Evolutionary conservation across 1,284 basidiomycete species (phyloP), one percentile per base, ranked within the genome.

Genomic region (Moniliophthora roreri): DNA sequence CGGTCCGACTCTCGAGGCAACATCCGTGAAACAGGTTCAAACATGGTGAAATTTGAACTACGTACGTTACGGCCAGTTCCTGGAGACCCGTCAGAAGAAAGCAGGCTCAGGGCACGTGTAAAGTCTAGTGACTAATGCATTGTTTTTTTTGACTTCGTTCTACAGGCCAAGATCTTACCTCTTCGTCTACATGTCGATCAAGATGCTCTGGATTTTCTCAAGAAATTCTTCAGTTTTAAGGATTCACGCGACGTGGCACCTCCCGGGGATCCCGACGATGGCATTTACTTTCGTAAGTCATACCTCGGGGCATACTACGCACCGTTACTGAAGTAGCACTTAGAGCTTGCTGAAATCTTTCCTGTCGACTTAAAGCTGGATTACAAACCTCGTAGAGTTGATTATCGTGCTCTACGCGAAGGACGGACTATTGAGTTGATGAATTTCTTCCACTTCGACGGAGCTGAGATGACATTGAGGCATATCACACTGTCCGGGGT

Each of bases 361-460:
- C 93, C 96, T 0, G 80, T 93, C 20, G 87, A 90, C 63, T 75
- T 99, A 61, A 98, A 98, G 73, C 77, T 99, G 8, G 96, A 99
- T 68, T 99, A 99, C 71, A 99, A 99, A 70, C 96, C 97, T 44
- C 93, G 98, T 56, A 85, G 95, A 4, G 94, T 99, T 21, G 93
- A 99, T 69, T 97, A 98, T 69, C 76, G 85, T 54, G 95, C 95
- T n/a, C 75, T 98, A 47, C 82, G 88, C 15, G 89, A 95, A 62
- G 97, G 97, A 11, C 85, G 82, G 66, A 95, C 94, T 0, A 96
- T 97, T 57, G 97, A 99, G 67, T 73, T 99, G 53, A 98, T 99
- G 96, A 99, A 99, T 69, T 98, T 99, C 68, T 99, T 99, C 86
- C 95, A 98, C 70, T 99, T 99, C 62, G 96, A 99, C 62, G 96